Base-by-base conservation (phyloP, 495 filamentous ascomycete genomes). In the Annulohypoxylon stygium region DNA sequence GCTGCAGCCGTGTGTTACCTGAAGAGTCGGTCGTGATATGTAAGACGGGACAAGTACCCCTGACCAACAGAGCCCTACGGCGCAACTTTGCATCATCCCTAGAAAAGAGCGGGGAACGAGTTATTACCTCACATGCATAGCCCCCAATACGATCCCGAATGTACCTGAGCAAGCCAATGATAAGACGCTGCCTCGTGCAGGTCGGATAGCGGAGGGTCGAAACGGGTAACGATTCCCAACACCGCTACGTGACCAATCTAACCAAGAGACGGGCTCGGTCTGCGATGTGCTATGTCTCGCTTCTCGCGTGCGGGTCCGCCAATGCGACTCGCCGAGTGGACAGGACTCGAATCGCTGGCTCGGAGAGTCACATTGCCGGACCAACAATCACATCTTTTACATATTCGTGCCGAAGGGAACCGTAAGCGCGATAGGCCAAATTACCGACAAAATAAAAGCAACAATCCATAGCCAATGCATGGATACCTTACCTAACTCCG, bases 111-210 rank as follows among this genome's bases (percentile, higher is more conserved):
- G 53, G 64, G 64, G 64, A 48, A 14, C 34, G 16, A 18, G 16
- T 30, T 41, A 39, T 51, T 36, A 57, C 33, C 37, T 36, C 37
- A 54, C 50, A 36, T 53, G 43, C 53, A 67, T 67, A 53, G 51
- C 51, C 54, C 65, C 65, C 54, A 67, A 67, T 37, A 26, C 20
- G n/a, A 18, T 10, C n/a, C 23, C 62, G 62, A 23, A 45, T 33
- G 16, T 33, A 47, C n/a, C 43, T 47, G 7, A 4, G n/a, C 43
- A 37, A 37, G 6, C 53, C 53, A 57, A 57, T 57, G 26, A 57
- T 18, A 36, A 8, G n/a, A 18, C 30, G 30, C 30, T 30, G 30
- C 3, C 30, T 30, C 30, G 30, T 34, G 10, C 14, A 33, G 11
- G 1, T 7, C 20, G 12, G 37, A 16, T 25, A 37, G 23, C 23